Base-by-base conservation (phyloP, 495 filamentous ascomycete species). In the Hypomontagnella submonticulosa region DNA sequence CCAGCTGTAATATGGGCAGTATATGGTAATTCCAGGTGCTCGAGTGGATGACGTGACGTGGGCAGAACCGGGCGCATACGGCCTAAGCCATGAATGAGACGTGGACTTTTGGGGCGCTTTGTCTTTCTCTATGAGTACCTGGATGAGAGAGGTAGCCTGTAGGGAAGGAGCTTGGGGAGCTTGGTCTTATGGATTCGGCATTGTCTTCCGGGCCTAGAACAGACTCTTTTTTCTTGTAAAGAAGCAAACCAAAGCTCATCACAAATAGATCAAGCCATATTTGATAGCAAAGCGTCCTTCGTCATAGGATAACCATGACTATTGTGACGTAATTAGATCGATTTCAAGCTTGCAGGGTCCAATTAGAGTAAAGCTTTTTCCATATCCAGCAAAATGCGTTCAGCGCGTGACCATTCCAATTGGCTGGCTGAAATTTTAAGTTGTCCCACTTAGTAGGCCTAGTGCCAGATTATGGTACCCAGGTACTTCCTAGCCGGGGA, bases 1-100 rank as follows among this genome's bases (percentile, higher is more conserved):
- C 52, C 44, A 47, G 46, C 32, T 37, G 52, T 11, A 19, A 5
- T 47, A 12, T 38, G 30, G 12, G 33, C 37, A 34, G 20, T 18
- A 57, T 13, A 15, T 8, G 46, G 2, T 27, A 52, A 42, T 65
- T 4, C 41, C 16, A 20, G 33, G 18, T 32, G 13, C 32, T 51
- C 10, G 9, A 49, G 36, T 48, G 36, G 49, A 40, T 64, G 61
- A 66, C 49, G 62, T 66, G 62, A 66, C 62, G 62, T 66, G 55
- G 53, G 52, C 53, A 37, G 12, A 23, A 54, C 38, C 47, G 38
- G 34, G 38, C 27, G 36, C 32, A 41, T 59, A 40, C 27, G 33
- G 9, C 43, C 48, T 20, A 15, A 60, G 38, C 54, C 40, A 38
- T 51, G 13, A 27, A 54, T n/a, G 19, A 49, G 46, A 49, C 46